Base-by-base conservation (phyloP, 371 early-diverging fungal genomes). In the Basidiobolus meristosporus region DNA sequence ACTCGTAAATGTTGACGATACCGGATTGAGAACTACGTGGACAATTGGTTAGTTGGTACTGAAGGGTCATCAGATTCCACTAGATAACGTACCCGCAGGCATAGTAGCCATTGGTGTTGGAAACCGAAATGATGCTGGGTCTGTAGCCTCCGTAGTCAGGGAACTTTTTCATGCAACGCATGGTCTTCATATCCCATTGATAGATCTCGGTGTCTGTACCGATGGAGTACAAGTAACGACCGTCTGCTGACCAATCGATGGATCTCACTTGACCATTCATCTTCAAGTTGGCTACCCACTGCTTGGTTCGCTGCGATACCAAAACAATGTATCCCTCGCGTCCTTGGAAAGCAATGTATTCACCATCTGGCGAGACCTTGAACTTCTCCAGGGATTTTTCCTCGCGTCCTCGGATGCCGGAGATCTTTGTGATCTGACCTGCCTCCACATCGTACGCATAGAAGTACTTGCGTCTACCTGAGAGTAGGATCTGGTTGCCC, bases 1-100 rank as follows among this genome's bases (percentile, higher is more conserved):
- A 49, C 38, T 78, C 70, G 57, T 91, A 92, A 4, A 93, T 45
- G 52, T 90, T 91, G 38, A 91, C 90, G 23, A 90, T 59, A 38
- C 93, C 96, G 17, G 81, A 53, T 37, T 61, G 50, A 6, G 84
- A 81, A 17, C 82, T 72, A 45, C n/a, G 7, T 16, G 37, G 22
- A 16, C n/a, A 26, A 46, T 19, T 39, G n/a, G 39, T 15, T 17
- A 50, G 31, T 39, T 16, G 19, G 19, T 7, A 19, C 26, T 17
- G 38, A 7, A 37, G 26, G 26, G 20, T 34, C 3, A 0, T 15
- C 1, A 31, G 36, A 43, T 14, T 17, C 10, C 20, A 2, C 3
- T 23, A 33, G 12, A 28, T 18, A 16, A 45, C 58, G 57, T 70
- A 80, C 68, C 95, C 92, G 21, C 78, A 69, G 11, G 89, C 87